Percentiles rank a stretch among this genome's conserved stretches.
These are phyloP conservation scores for Tephrocybe sp. DNA, from an alignment of 768 basidiomycete species.

Conservation along the genomic window DNA sequence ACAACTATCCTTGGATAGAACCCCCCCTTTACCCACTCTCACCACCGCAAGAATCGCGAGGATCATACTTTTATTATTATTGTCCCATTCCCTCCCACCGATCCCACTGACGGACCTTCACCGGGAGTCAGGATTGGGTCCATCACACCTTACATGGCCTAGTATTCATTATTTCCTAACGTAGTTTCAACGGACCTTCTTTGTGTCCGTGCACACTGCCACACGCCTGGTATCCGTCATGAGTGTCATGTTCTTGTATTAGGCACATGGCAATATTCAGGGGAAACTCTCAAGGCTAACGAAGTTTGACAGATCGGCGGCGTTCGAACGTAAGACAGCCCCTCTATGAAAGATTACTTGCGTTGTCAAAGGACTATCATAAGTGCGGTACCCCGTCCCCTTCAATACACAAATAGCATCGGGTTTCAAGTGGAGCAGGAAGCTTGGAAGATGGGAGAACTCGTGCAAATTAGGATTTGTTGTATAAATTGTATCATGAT, in stretches of 20 bases:
- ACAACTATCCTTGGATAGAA: not conserved
- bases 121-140: too few relatives aligned
- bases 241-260: not conserved
- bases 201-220: constrained; percentile 2
- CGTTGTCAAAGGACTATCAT: not conserved
- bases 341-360: not conserved
- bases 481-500: not conserved
- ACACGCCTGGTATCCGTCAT: not conserved
- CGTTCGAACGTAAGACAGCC: not conserved
- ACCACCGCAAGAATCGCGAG: not conserved
- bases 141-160: not conserved
- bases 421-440: constrained; percentile 12
- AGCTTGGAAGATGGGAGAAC: not conserved
- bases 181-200: not conserved
- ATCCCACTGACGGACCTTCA: too few relatives aligned
- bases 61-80: not conserved
- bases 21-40: not conserved
- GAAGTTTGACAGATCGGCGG: constrained; percentile 6
- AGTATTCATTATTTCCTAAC: constrained; percentile 1
- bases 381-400: not conserved
- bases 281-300: not conserved
- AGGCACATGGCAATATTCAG: not conserved
- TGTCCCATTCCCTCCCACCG: not conserved
- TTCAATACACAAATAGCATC: not conserved
- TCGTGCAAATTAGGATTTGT: not conserved